Conservation (phyloP, 2,329 filamentous ascomycete genomes). For the Botryotinia convoluta region DNA sequence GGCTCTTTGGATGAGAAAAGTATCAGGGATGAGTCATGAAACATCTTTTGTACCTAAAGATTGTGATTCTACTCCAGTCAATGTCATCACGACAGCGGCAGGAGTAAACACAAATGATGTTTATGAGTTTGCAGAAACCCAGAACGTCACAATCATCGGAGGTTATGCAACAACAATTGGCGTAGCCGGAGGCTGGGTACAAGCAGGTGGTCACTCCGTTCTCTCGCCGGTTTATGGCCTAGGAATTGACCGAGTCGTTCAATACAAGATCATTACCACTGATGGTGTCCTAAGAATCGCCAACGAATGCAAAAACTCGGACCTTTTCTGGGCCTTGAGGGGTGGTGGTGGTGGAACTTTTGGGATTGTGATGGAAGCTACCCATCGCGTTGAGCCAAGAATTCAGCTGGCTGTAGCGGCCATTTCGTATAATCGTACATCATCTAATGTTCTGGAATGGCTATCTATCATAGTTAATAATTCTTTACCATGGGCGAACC, state of each 20-base stretch:
- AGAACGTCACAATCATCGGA: slow-evolving; percentile 33
- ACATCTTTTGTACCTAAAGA: slow-evolving; percentile 24
- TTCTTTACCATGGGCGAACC: slow-evolving; percentile 25
- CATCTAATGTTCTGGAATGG: slow-evolving; percentile 20
- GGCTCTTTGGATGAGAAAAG: slow-evolving; percentile 26
- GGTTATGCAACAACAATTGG: slow-evolving; percentile 46
- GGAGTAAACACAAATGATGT: slow-evolving; percentile 32
- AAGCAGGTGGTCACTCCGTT: slow-evolving; percentile 55
- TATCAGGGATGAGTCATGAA: slow-evolving; percentile 16
- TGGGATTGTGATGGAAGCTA: slow-evolving; percentile 41
- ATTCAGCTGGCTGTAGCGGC: slow-evolving; percentile 22
- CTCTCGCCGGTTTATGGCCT: slow-evolving; percentile 50
- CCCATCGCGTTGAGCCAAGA: slow-evolving; percentile 24
- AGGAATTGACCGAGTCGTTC: slow-evolving; percentile 49
- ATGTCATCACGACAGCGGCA: slow-evolving; percentile 31
- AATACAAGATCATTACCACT: slow-evolving; percentile 48
- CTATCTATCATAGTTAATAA: slow-evolving; percentile 23
- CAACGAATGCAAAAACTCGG: slow-evolving; percentile 43
- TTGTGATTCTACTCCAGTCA: slow-evolving; percentile 22
- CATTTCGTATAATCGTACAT: slow-evolving; percentile 22
- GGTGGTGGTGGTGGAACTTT: slow-evolving; percentile 48
- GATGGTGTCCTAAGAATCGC: slow-evolving; percentile 46
- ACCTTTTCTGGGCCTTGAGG: slow-evolving; percentile 51
- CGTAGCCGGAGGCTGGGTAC: slow-evolving; percentile 47
- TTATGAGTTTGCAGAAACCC: slow-evolving; percentile 32